Evolutionary conservation across 129 eudicot species (phyloP).

Genomic region (Tagetes erecta): DNA sequence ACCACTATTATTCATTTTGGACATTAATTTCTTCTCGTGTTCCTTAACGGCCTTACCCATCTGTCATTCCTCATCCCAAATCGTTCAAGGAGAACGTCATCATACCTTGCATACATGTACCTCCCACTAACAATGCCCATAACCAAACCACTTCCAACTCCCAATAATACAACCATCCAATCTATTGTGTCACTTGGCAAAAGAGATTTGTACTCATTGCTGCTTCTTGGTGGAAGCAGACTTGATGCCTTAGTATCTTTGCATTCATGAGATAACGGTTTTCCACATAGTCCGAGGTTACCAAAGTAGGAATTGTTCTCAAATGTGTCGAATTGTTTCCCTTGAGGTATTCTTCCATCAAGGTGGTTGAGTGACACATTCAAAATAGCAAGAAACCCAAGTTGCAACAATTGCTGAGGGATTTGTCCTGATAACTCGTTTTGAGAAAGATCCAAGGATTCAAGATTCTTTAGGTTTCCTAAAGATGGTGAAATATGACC

Average conservation of each 20-base stretch:
- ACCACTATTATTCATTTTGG: background rate
- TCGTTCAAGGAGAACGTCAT: constrained; percentile 16
- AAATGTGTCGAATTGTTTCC: constrained; percentile 29
- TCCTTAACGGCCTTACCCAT: constrained; percentile 15
- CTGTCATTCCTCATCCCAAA: constrained; percentile 8
- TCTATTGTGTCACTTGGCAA: constrained; percentile 19
- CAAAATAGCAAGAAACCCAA: constrained; percentile 23
- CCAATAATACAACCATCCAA: constrained; percentile 26
- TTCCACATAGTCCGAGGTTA: constrained; percentile 21
- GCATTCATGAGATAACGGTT: constrained; percentile 21
- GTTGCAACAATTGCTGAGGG: constrained; percentile 30
- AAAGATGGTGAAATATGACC: background rate
- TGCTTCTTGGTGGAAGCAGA: background rate
- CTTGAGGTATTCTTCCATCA: constrained; percentile 13
- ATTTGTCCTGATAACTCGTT: constrained; percentile 35
- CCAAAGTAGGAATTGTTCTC: constrained; percentile 22
- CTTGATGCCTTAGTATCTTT: background rate
- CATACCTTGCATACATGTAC: constrained; percentile 3
- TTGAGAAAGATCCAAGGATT: constrained; percentile 33
- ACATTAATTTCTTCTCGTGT: constrained; percentile 3
- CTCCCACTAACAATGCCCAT: constrained; percentile 11
- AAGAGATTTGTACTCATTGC: constrained; percentile 1
- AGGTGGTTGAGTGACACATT: constrained; percentile 32
- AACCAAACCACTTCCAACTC: constrained; percentile 21
- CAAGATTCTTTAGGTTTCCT: constrained; percentile 27